Base-by-base conservation (phyloP, 176 grass and related monocot species). In the Neostapfia colusana region DNA sequence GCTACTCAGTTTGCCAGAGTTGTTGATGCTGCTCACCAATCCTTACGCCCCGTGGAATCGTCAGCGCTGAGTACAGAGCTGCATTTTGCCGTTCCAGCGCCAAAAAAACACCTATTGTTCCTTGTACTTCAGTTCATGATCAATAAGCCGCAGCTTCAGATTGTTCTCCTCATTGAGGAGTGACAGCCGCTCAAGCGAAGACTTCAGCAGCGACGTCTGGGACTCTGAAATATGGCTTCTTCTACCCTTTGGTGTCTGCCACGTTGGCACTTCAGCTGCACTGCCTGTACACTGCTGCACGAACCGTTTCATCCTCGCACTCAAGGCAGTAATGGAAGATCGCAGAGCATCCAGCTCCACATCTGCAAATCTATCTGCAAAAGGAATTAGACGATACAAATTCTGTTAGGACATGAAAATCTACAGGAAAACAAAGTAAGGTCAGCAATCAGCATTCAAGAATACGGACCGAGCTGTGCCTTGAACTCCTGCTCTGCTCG, bases 401-500 rank as follows among this genome's bases (percentile, higher is more conserved):
- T 39, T 56, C 17, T 57, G 56, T 87, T 51, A 84, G 38, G 44
- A 48, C 11, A 55, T 11, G 27, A 75, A 56, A 55, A n/a, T n/a
- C 17, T 65, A 21, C 16, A 43, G 4, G 51, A n/a, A 35, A 23
- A 53, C 16, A 69, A 82, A 66, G 18, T 21, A 26, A 76, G 28
- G 12, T 70, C 21, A 70, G 37, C 18, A 24, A n/a, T n/a, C n/a
- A n/a, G n/a, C n/a, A n/a, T n/a, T 80, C 61, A 15, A 46, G 23
- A 26, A 0, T 45, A 79, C 89, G 24, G 67, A 98, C 95, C 95
- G 49, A 99, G 89, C 55, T 95, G 87, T 44, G 85, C 41, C 55
- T 89, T 99, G 85, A 99, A 99, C 67, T 99, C 95, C 69, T 79
- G 87, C 83, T 99, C 91, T 37, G 95, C 87, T 72, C 53, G 90